Evolutionary conservation across 139 green algal genomes (phyloP), one percentile per base, ranked within the genome.

Genomic region (Zygnema cylindricum): DNA sequence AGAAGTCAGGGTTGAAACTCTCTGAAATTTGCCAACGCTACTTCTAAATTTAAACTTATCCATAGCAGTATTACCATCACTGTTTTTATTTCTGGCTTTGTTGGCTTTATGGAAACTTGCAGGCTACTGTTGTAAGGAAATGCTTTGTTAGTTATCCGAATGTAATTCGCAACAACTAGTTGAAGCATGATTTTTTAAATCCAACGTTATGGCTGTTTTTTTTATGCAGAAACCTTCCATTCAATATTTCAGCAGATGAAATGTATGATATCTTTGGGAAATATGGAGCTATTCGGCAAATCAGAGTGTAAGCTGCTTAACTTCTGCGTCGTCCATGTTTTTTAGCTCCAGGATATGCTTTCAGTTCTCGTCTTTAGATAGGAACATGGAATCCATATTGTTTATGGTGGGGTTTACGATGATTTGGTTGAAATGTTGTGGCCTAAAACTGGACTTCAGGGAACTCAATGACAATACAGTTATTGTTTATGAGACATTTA

Each of bases 251-350:
- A 0, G 89, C 94, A 0, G 97, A 99, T 2, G 97, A 99, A 91
- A 96, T 98, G 86, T 98, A 98, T 79, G 95, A 98, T 41, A 96
- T 99, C 54, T 99, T 99, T 90, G 97, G 97, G 33, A 98, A 98
- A 86, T 99, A 96, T 90, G 97, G 97, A 21, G 95, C 96, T 22
- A 95, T 99, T n/a, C 87, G 96, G 0, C 97, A 99, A 88, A 95
- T 99, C 55, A 85, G 96, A 76, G 90, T 96, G 94, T 97, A 85
- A 95, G 95, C 78, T 88, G 21, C 35, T 30, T n/a, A 38, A 40
- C 73, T 30, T 54, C n/a, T n/a, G n/a, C n/a, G n/a, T n/a, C n/a
- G n/a, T n/a, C n/a, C n/a, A n/a, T n/a, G n/a, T n/a, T n/a, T n/a
- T n/a, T n/a, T n/a, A n/a, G n/a, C n/a, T n/a, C n/a, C n/a, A n/a